Evolutionary conservation across 2,329 filamentous ascomycete species (phyloP), one percentile per base, ranked within the genome.

Genomic region (Samsoniella hepiali): DNA sequence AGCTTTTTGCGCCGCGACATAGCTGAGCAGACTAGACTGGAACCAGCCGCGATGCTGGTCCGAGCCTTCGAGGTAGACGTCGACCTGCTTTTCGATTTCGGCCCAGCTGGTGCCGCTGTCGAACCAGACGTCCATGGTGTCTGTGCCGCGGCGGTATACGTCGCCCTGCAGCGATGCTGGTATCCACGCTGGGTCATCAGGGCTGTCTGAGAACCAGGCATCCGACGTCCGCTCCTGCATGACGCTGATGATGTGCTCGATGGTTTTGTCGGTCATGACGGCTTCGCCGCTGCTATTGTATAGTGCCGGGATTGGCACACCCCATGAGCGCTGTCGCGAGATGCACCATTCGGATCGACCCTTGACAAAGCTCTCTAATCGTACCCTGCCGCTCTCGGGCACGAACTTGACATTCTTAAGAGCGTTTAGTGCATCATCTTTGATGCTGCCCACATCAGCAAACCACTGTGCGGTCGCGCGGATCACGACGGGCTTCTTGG

Each of bases 41-140:
- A 99, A 99, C 95, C 95, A 99, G 36, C 95, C 95, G 45, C 95
- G 89, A 75, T 99, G 95, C 74, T 99, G 95, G 74, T 99, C 95
- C 3, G 90, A 91, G 38, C 95, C 95, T 78, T 99, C 95, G 3
- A 98, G 84, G 72, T 96, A 98, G 31, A 98, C 84, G 73, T 99
- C 93, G 0, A 92, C 92, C 31, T 74, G 88, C 34, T 73, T 71
- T 9, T 75, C 69, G 34, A 78, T 80, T 72, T 85, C 82, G 4
- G 82, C 90, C 95, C 95, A 99, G 71, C 92, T 97, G 57, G 91
- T 97, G 6, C 95, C 95, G 68, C 95, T 98, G 74, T 99, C 95
- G 69, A 99, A 99, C 95, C 95, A 99, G 10, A 99, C 95, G 74
- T 99, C 95, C 95, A 99, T 99, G 0, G 95, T 99, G 71, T 99